These are phyloP conservation scores for Populus tomentosa DNA, from an alignment of 441 rosid species.

Conservation along the genomic window DNA sequence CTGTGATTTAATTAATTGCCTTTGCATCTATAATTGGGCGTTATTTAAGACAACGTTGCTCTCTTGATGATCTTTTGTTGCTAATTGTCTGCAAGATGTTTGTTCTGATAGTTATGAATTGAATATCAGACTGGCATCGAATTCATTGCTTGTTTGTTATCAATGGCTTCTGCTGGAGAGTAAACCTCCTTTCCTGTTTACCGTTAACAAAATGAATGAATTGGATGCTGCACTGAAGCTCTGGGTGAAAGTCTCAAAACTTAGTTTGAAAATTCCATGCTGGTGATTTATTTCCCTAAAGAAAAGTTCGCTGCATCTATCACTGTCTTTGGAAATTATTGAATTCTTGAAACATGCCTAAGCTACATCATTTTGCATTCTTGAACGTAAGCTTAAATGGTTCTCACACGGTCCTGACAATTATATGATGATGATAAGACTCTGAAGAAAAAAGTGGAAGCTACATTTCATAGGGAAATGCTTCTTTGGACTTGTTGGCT, in stretches of 20 bases:
- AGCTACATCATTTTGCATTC: too few relatives aligned
- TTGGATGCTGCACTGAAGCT: neutral
- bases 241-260: neutral
- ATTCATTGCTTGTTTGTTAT: neutral
- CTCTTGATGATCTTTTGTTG: neutral
- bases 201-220: neutral
- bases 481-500: neutral
- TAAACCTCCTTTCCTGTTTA: neutral
- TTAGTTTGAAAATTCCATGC: neutral
- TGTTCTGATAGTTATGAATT: neutral
- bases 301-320: neutral
- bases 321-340: neutral
- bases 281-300: neutral
- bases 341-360: neutral
- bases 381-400: neutral
- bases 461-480: slow-evolving; percentile 1
- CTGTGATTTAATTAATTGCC: neutral
- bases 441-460: neutral
- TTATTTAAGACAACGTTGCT: neutral
- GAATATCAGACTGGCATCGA: neutral
- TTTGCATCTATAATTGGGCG: neutral
- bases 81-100: neutral
- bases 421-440: neutral
- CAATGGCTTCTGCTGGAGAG: neutral
- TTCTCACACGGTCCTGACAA: neutral